phyloP scores from a whole-genome alignment of 1,139 yeast species.

The Pichia terricola region DNA sequence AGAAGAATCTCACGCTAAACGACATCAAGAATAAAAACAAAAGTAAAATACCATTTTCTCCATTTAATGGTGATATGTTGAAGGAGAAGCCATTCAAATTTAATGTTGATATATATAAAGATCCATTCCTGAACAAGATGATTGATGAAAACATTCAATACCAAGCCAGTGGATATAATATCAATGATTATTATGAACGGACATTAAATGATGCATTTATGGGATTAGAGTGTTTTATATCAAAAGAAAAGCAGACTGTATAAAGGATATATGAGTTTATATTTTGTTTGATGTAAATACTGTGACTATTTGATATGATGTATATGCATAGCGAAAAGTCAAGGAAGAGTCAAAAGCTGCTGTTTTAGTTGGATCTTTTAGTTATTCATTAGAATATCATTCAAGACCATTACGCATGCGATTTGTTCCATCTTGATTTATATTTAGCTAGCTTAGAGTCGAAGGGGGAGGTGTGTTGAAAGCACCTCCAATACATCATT shows the following conservation, averaged over 20 bases:
- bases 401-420: no score
- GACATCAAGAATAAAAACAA: slow-evolving; percentile 20
- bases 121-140: slow-evolving; percentile 49
- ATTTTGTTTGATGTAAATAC: no score
- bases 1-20: slow-evolving; percentile 23
- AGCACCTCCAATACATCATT: no score
- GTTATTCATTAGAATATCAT: no score
- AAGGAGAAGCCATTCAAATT: slow-evolving; percentile 29
- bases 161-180: slow-evolving; percentile 79
- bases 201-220: slow-evolving; percentile 82
- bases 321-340: no score
- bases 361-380: no score
- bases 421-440: no score
- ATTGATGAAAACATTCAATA: slow-evolving; percentile 55
- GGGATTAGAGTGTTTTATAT: slow-evolving; percentile 77
- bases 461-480: no score
- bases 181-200: slow-evolving; percentile 60
- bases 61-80: slow-evolving; percentile 85
- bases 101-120: slow-evolving; percentile 36
- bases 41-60: slow-evolving; percentile 67
- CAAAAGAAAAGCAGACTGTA: slow-evolving; percentile 43
- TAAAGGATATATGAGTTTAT: not conserved
- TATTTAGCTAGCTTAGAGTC: no score
- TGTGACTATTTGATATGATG: no score
- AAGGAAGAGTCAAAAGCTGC: no score